Base-by-base conservation (phyloP, 2,329 filamentous ascomycete species). In the Scedosporium aurantiacum region DNA sequence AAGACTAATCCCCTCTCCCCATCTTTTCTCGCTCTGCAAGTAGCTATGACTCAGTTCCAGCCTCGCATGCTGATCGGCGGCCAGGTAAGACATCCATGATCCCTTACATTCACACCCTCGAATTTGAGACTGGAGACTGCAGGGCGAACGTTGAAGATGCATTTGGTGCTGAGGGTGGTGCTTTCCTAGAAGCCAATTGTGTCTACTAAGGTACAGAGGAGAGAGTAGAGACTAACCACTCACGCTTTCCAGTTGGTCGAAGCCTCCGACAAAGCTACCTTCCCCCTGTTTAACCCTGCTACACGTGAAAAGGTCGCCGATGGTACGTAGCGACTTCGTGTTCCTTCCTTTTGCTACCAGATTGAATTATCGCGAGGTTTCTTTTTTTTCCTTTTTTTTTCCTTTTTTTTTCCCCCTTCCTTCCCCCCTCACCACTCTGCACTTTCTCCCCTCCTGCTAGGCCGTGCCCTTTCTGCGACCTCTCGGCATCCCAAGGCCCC, bases 251-350 rank as follows among this genome's bases (percentile, higher is more conserved):
- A 61, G 59, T 58, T 62, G 40, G 57, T 60, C 27, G 57, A 27
- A 25, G 57, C 61, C 12, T 62, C 61, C 4, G 63, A 65, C 58
- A 62, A 63, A 23, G 63, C 63, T 52, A 67, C 63, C 12, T 68
- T 68, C 27, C 61, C 65, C 14, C 60, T 66, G 41, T 61, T 61
- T 50, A 68, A 68, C 63, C 68, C 68, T 14, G 60, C 66, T 5
- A 68, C 67, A 5, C 66, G 66, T n/a, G 60, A 67, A 55, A 63
- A 64, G 57, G 61, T 66, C 28, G 63, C 63, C 5, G 61, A 64
- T 56, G 69, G 71, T 69, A 62, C 58, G 63, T 58, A 40, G 2
- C 2, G 27, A 23, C 3, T 57, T 5, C 14, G 5, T 25, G 47
- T 54, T 14, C 10, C 23, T 2, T 54, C 47, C n/a, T 6, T 25